Percentiles rank a stretch among this genome's conserved stretches.
phyloP scores from a whole-genome alignment of 1,284 basidiomycete genomes.

The Cutaneotrichosporon curvatum region DNA sequence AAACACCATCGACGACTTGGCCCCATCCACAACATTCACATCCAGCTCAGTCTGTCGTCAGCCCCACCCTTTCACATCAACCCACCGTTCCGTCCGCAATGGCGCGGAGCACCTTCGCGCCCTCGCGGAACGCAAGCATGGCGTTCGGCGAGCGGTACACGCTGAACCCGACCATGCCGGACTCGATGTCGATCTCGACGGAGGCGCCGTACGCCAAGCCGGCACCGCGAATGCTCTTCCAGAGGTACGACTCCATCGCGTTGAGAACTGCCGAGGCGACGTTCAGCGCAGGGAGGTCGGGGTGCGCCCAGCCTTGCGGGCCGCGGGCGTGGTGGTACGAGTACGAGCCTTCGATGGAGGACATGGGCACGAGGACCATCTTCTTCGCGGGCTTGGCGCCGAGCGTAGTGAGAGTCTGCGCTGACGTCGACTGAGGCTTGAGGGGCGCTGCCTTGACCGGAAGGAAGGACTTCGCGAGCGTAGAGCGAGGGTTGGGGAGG shows the following conservation, averaged over 20 bases:
- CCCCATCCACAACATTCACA: constrained; percentile 76
- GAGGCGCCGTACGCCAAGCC: constrained; percentile 91
- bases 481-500: constrained; percentile 63
- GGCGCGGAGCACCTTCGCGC: constrained; percentile 63
- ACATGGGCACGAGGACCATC: constrained; percentile 77
- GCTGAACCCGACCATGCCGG: constrained; percentile 71
- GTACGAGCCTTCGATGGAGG: constrained; percentile 91
- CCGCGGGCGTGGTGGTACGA: constrained; percentile 73
- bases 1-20: constrained; percentile 86
- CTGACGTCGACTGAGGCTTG: constrained; percentile 61
- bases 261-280: constrained; percentile 85
- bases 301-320: constrained; percentile 67
- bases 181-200: constrained; percentile 70
- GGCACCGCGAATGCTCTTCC: constrained; percentile 84
- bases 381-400: constrained; percentile 67
- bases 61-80: constrained; percentile 15
- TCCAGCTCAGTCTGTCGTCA: constrained; percentile 67
- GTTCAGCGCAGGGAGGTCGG: constrained; percentile 74
- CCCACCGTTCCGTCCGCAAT: constrained; percentile 71
- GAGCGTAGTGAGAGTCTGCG: constrained; percentile 64
- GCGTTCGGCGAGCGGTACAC: constrained; percentile 84
- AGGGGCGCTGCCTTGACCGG: constrained; percentile 54
- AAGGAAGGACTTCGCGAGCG: constrained; percentile 64
- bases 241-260: constrained; percentile 89
- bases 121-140: constrained; percentile 75